phyloP scores from a whole-genome alignment of 2,329 filamentous ascomycete genomes.

The Cercospora sp. region DNA sequence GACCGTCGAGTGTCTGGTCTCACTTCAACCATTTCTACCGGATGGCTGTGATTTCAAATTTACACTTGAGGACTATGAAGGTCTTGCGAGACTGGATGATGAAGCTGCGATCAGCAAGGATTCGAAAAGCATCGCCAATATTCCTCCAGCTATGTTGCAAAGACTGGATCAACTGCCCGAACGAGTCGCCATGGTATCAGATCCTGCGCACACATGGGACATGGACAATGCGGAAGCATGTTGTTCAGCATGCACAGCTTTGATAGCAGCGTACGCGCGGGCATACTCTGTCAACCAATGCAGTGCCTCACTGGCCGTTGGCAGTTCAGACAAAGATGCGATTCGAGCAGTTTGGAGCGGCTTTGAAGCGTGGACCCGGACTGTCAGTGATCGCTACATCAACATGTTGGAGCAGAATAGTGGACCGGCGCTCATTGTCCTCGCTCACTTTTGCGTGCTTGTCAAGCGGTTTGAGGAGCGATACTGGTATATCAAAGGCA shows the following conservation, averaged over 20 bases:
- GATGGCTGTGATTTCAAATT: conserved; percentile 20
- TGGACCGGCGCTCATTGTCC: conserved; percentile 13
- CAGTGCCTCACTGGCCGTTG: neutral
- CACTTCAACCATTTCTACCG: conserved; percentile 17
- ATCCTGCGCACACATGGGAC: neutral
- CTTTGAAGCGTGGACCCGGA: conserved; percentile 17
- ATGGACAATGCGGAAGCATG: conserved; percentile 14
- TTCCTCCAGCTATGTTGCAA: conserved; percentile 7
- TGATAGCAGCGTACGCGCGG: conserved; percentile 19
- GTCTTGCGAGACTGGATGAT: conserved; percentile 12
- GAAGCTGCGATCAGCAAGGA: neutral
- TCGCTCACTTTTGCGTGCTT: conserved; percentile 18
- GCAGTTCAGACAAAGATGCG: neutral
- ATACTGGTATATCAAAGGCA: conserved; percentile 16
- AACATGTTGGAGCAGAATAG: conserved; percentile 10
- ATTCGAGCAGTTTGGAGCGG: conserved; percentile 14
- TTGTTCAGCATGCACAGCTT: conserved; percentile 13
- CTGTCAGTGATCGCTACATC: conserved; percentile 16
- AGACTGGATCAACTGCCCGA: conserved; percentile 10
- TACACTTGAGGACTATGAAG: conserved; percentile 10
- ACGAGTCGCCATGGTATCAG: neutral
- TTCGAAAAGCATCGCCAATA: conserved; percentile 7
- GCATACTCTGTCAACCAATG: conserved; percentile 6
- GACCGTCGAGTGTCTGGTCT: conserved; percentile 10
- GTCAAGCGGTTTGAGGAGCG: conserved; percentile 13